phyloP scores from a whole-genome alignment of 164 flowering plant genomes.

The Protea cynaroides region DNA sequence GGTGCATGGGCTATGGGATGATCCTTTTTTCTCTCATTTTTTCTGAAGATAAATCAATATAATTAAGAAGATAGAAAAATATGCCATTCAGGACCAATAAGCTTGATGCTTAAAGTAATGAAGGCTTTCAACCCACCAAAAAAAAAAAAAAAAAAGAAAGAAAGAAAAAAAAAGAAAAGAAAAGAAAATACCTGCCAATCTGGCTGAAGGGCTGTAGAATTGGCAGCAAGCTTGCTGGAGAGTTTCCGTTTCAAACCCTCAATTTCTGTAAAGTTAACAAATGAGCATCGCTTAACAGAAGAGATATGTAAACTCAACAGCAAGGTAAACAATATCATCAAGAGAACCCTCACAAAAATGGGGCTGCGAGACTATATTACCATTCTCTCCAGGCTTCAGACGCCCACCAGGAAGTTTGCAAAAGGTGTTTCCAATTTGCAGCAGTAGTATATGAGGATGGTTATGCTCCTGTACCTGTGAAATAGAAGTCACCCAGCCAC shows the following conservation, averaged over 20 bases:
- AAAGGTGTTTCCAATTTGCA: constrained; percentile 97
- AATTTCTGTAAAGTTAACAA: constrained; percentile 49
- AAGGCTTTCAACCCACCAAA: neutral
- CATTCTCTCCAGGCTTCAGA: constrained; percentile 97
- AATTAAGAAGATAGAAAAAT: no score
- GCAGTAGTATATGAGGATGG: constrained; percentile 96
- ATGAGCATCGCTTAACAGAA: neutral
- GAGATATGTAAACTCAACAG: neutral
- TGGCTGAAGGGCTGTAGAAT: constrained; percentile 71
- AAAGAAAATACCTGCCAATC: constrained; percentile 77
- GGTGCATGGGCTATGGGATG: no score
- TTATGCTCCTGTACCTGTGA: constrained; percentile 95
- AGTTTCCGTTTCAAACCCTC: constrained; percentile 94
- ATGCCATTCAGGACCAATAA: neutral
- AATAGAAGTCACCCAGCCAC: neutral
- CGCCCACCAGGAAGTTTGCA: constrained; percentile 99
- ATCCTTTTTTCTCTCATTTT: no score
- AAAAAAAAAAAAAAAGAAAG: neutral
- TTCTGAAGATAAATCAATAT: no score
- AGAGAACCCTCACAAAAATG: neutral
- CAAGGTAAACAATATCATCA: neutral
- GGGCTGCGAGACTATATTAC: constrained; percentile 26
- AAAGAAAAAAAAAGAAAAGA: no score
- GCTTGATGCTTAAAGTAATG: neutral
- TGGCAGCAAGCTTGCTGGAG: constrained; percentile 97